phyloP scores from a whole-genome alignment of 257 asterid genomes.

The Plantago elongata region DNA sequence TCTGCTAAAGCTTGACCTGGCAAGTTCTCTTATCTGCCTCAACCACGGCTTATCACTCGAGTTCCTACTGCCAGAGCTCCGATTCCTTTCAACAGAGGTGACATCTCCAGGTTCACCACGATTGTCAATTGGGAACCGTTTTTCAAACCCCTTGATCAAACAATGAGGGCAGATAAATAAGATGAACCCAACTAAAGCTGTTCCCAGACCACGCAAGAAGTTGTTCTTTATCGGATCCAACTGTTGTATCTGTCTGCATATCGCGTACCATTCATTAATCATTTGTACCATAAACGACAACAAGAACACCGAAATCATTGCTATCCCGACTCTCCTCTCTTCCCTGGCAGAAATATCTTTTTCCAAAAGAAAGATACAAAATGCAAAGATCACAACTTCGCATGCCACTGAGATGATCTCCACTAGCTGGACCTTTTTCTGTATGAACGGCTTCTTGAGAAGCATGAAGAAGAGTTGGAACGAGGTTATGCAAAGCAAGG shows the following conservation, averaged over 20 bases:
- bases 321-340: conserved; percentile 52
- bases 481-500: conserved; percentile 52
- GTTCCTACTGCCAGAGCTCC: conserved; percentile 57
- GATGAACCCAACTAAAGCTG: conserved; percentile 51
- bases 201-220: conserved; percentile 54
- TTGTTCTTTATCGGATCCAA: conserved; percentile 53
- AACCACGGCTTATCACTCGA: conserved; percentile 55
- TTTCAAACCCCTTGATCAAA: conserved; percentile 34
- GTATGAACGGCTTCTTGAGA: conserved; percentile 89
- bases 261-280: conserved; percentile 53
- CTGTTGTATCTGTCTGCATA: conserved; percentile 51
- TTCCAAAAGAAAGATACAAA: conserved; percentile 46
- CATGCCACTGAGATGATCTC: conserved; percentile 66
- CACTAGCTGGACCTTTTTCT: conserved; percentile 74
- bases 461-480: conserved; percentile 90
- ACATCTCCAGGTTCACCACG: conserved; percentile 28
- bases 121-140: conserved; percentile 38
- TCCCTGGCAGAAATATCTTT: conserved; percentile 31
- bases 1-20: conserved; percentile 45
- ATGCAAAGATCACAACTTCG: conserved; percentile 49
- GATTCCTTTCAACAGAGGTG: conserved; percentile 27
- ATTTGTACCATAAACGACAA: conserved; percentile 44
- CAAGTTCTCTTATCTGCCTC: conserved; percentile 66
- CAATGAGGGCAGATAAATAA: conserved; percentile 46
- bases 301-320: conserved; percentile 54